A percentile compares a stretch with the other conserved stretches of the same genome.
phyloP scores from a whole-genome alignment of 805 yeast species.

The Hyphopichia homilentoma region DNA sequence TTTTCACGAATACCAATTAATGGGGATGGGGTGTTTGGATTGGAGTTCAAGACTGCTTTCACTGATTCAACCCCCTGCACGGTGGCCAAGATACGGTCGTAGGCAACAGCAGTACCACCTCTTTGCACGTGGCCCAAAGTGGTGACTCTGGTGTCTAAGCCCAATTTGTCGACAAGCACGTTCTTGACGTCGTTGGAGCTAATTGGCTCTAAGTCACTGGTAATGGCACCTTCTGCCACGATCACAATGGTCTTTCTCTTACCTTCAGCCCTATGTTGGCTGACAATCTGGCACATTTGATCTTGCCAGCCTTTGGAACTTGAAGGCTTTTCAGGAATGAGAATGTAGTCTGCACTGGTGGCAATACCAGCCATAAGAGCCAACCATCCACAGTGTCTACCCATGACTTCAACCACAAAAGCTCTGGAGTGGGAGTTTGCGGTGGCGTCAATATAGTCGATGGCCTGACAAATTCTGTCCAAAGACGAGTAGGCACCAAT shows the following conservation, averaged over 20 bases:
- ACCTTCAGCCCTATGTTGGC: constrained; percentile 79
- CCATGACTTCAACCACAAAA: constrained; percentile 98
- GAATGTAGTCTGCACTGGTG: constrained; percentile 90
- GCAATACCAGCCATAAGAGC: constrained; percentile 97
- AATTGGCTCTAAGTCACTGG: constrained; percentile 74
- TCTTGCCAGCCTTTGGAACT: constrained; percentile 70
- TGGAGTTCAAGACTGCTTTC: constrained; percentile 80
- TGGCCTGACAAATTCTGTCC: constrained; percentile 88
- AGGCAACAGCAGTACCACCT: constrained; percentile 98
- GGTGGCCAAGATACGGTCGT: constrained; percentile 87
- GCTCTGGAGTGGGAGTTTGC: constrained; percentile 97
- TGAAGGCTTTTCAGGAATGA: constrained; percentile 94
- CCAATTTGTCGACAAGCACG: constrained; percentile 68
- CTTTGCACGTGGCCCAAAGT: constrained; percentile 97
- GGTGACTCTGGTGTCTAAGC: constrained; percentile 92
- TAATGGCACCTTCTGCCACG: constrained; percentile 98
- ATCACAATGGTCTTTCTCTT: constrained; percentile 93
- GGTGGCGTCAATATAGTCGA: constrained; percentile 96
- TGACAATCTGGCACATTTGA: constrained; percentile 70
- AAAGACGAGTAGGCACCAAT: constrained; percentile 95
- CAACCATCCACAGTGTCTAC: constrained; percentile 99
- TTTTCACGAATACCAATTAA: constrained; percentile 89
- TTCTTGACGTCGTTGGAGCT: constrained; percentile 77
- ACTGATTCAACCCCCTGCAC: constrained; percentile 98
- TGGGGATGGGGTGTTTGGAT: constrained; percentile 92